Base-by-base conservation (phyloP, 805 yeast genomes). In the Ogataea degrootiae region DNA sequence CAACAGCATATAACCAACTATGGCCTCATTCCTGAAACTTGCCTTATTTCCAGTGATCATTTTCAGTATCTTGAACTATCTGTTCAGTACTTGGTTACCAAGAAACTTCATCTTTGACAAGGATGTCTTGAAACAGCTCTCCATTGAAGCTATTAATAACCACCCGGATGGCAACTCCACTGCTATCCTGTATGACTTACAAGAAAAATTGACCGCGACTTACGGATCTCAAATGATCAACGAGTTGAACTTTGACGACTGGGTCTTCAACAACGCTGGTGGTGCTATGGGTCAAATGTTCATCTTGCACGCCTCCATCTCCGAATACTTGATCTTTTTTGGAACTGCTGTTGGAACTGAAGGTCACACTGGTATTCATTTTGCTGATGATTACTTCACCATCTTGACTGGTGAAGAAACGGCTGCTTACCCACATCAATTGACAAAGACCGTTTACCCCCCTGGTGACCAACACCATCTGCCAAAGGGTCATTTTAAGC, bases 281-380 rank as follows among this genome's bases (percentile, higher is more conserved):
- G 96, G 96, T 57, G 98, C 99, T 44, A 94, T 94, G 99, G 94
- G 95, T 22, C 82, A 90, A 46, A 92, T 94, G 98, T 78, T 88
- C 58, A 88, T 94, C 51, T 74, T 92, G 55, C 99, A 94, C 67
- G 97, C 98, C 11, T 94, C 98, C 8, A 74, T 94, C 58, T 75
- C 94, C 6, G 99, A 94, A 70, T 94, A 94, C 65, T 70, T 94
- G 65, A 94, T 94, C 62, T 78, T 94, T 65, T 94, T 94, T 55
- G 99, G 99, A 43, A 78, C 95, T 41, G 88, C 97, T 2, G 77
- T 85, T 6, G 99, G 98, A 38, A 90, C 96, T 15, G 97, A 89
- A 68, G 99, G 99, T 40, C 99, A 94, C 69, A 75, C 88, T 6
- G 99, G 99, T 47, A 83, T 89, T 39, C 99, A 94, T 67, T 89